These are phyloP conservation scores for Penicillium lagena DNA, from an alignment of 495 filamentous ascomycete species.

Conservation along the genomic window DNA sequence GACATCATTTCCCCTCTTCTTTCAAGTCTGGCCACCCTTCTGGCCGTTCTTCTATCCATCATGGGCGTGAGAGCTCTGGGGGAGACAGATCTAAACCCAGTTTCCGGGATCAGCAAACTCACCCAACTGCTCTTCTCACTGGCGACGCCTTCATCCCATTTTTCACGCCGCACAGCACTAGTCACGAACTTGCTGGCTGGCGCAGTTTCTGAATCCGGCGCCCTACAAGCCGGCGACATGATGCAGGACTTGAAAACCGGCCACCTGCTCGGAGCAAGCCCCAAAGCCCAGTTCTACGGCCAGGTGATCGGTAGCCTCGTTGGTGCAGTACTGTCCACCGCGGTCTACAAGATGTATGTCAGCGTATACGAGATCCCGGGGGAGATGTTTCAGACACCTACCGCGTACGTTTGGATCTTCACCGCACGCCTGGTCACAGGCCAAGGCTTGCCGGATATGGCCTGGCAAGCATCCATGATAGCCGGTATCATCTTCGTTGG, in stretches of 20 bases:
- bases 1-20: slow-evolving; percentile 51
- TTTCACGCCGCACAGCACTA: slow-evolving; percentile 53
- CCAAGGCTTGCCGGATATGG: slow-evolving; percentile 77
- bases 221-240: slow-evolving; percentile 91
- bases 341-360: slow-evolving; percentile 88
- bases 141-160: slow-evolving; percentile 70
- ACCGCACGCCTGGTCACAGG: slow-evolving; percentile 93
- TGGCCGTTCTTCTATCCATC: slow-evolving; percentile 82
- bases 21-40: slow-evolving; percentile 76
- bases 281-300: slow-evolving; percentile 93
- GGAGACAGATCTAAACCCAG: slow-evolving; percentile 95
- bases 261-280: slow-evolving; percentile 83
- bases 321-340: slow-evolving; percentile 81
- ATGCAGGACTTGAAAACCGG: slow-evolving; percentile 99
- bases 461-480: slow-evolving; percentile 66
- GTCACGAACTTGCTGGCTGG: slow-evolving; percentile 91
- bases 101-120: slow-evolving; percentile 93
- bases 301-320: slow-evolving; percentile 86
- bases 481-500: slow-evolving; percentile 64
- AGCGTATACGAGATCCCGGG: slow-evolving; percentile 83
- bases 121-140: slow-evolving; percentile 93
- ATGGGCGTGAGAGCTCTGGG: slow-evolving; percentile 95
- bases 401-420: slow-evolving; percentile 94
- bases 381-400: slow-evolving; percentile 86
- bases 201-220: slow-evolving; percentile 82